Percentiles rank a stretch among this genome's conserved stretches.
phyloP scores from a whole-genome alignment of 306 rosid species.

The Lathyrus oleraceus region DNA sequence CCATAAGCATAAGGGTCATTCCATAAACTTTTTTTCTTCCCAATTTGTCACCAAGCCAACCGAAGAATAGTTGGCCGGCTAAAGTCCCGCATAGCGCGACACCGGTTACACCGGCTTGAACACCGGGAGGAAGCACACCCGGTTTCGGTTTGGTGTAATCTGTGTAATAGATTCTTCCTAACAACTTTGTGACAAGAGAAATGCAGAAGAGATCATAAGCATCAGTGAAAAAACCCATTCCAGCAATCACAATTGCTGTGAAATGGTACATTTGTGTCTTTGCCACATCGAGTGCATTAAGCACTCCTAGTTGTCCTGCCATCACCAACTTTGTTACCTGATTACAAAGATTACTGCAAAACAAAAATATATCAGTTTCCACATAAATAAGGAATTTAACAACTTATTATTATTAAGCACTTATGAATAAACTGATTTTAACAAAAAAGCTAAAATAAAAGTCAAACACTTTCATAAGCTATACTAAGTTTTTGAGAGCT shows the following conservation, averaged over 20 bases:
- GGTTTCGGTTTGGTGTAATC: slow-evolving; percentile 36
- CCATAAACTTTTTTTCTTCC: slow-evolving; percentile 86
- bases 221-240: slow-evolving; percentile 96
- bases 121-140: slow-evolving; percentile 67
- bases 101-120: slow-evolving; percentile 72
- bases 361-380: not conserved
- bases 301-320: slow-evolving; percentile 62
- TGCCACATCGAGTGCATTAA: slow-evolving; percentile 75
- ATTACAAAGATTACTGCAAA: slow-evolving; percentile 35
- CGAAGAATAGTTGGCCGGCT: slow-evolving; percentile 86
- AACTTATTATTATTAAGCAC: not conserved
- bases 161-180: slow-evolving; percentile 68
- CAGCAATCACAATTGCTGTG: slow-evolving; percentile 90
- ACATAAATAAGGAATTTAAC: slow-evolving; percentile 1
- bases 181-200: slow-evolving; percentile 73
- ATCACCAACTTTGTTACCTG: slow-evolving; percentile 39
- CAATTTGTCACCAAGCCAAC: slow-evolving; percentile 91
- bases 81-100: slow-evolving; percentile 81
- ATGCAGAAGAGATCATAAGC: slow-evolving; percentile 91
- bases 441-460: not conserved
- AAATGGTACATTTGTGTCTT: slow-evolving; percentile 89
- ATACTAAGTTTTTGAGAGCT: not conserved
- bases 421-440: not conserved
- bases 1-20: slow-evolving; percentile 73
- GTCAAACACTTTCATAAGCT: not conserved